These are phyloP conservation scores for Corynespora cassiicola DNA, from an alignment of 2,329 filamentous ascomycete genomes.

Conservation along the genomic window DNA sequence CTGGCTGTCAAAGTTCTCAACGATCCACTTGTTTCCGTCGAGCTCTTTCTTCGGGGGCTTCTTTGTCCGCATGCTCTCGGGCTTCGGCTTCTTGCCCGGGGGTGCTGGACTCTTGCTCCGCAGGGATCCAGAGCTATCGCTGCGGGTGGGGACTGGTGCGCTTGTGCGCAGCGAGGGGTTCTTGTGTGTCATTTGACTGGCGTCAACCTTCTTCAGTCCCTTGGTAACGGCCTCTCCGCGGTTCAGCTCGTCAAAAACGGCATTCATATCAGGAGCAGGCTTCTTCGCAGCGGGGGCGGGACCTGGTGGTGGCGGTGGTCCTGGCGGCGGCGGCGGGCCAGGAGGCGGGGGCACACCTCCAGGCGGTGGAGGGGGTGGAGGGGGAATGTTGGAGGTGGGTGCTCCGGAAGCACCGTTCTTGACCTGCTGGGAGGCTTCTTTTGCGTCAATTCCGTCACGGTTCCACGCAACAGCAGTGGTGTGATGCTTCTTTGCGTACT, in stretches of 20 bases:
- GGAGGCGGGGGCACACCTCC: conserved; percentile 69
- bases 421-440: conserved; percentile 70
- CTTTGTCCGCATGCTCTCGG: conserved; percentile 57
- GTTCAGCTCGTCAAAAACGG: conserved; percentile 92
- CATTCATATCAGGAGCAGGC: conserved; percentile 70
- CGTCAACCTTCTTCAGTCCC: conserved; percentile 90
- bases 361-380: conserved; percentile 65
- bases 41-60: conserved; percentile 57
- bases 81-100: conserved; percentile 66
- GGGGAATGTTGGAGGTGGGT: conserved; percentile 69
- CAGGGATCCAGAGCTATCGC: conserved; percentile 54
- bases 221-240: conserved; percentile 87
- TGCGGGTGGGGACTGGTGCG: conserved; percentile 70
- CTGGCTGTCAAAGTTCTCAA: conserved; percentile 89
- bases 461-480: conserved; percentile 87
- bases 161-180: conserved; percentile 83
- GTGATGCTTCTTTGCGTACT: conserved; percentile 86
- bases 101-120: conserved; percentile 87
- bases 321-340: conserved; percentile 68
- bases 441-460: conserved; percentile 73
- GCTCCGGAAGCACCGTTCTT: conserved; percentile 49
- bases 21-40: conserved; percentile 84
- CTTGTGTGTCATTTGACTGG: conserved; percentile 97
- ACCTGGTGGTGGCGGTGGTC: conserved; percentile 39
- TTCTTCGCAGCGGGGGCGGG: conserved; percentile 59